Evolutionary conservation across 2,329 filamentous ascomycete species (phyloP), one percentile per base, ranked within the genome.

Genomic region (Aspergillus cejpii): DNA sequence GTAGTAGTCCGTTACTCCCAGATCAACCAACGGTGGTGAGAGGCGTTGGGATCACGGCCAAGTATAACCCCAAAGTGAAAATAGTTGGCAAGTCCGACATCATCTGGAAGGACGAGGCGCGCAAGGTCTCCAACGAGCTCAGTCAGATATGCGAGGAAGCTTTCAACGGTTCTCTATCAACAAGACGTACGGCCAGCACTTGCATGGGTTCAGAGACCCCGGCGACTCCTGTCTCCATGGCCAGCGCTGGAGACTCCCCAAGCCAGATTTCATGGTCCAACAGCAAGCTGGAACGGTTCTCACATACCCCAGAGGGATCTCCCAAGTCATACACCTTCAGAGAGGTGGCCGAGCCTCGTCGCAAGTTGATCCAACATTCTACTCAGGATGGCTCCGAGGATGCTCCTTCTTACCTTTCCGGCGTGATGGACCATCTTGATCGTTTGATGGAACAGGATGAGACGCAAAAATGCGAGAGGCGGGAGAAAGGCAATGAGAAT

Each of bases 131-230:
- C 55, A 80, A 79, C 56, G 88, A 88, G 57, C 82, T 96, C 49
- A 87, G 88, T 39, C 87, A 88, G 65, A 87, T 92, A 47, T 94
- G 90, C 59, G 90, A 97, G 59, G 87, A 92, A 58, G 90, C 90
- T 1, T 96, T 97, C 71, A 90, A 87, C 60, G 81, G 84, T 43
- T 83, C 75, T 0, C 65, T 76, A 17, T 73, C 77, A 2, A 79
- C 73, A 40, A 64, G 60, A 20, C 68, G 68, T 3, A 75, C 73
- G 1, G 68, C 70, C 6, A 69, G 63, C 45, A 62, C 62, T 20
- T 64, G 56, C 31, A 60, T 63, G 8, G 69, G 66, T 23, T 70
- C 70, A 45, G 72, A 78, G 27, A 79, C 78, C 2, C 77, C 78
- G 21, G 72, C 74, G 5, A 72, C 69, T 15, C 70, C 70, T 5